phyloP scores from a whole-genome alignment of 768 basidiomycete species.

The Trametes sanguinea region DNA sequence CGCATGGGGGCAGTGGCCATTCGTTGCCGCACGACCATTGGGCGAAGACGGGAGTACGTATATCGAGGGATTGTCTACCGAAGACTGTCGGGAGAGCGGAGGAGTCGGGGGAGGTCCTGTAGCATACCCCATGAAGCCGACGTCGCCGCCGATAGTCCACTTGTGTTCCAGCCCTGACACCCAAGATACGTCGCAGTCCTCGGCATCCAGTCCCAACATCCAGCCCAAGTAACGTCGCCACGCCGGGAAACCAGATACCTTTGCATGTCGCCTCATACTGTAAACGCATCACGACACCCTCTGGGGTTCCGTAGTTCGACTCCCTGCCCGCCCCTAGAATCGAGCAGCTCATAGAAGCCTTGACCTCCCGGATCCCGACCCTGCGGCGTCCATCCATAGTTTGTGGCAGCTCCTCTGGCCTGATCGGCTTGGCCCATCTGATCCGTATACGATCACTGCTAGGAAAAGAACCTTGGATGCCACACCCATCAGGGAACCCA shows the following conservation, averaged over 20 bases:
- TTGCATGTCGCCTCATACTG: conserved; percentile 75
- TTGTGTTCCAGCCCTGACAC: conserved; percentile 47
- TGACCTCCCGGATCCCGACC: conserved; percentile 69
- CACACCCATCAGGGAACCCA: conserved; percentile 58
- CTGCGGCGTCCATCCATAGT: conserved; percentile 57
- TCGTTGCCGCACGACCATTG: conserved; percentile 14
- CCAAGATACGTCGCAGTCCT: conserved; percentile 72
- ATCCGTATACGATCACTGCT: conserved; percentile 75
- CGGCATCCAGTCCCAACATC: conserved; percentile 70
- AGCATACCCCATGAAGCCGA: conserved; percentile 74
- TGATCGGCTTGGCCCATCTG: conserved; percentile 73
- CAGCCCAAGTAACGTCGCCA: conserved; percentile 78
- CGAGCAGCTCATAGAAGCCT: conserved; percentile 64
- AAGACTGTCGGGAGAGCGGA: conserved; percentile 47
- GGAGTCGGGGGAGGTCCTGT: conserved; percentile 44
- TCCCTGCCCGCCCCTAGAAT: conserved; percentile 51
- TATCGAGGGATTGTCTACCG: conserved; percentile 26
- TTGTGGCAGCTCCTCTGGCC: conserved; percentile 44
- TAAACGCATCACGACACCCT: conserved; percentile 62
- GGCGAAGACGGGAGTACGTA: conserved; percentile 30
- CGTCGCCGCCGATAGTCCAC: conserved; percentile 66
- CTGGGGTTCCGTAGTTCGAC: conserved; percentile 28
- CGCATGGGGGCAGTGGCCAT: conserved; percentile 28
- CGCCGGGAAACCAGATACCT: conserved; percentile 81
- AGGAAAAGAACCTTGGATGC: conserved; percentile 77